These are phyloP conservation scores for Salvia hispanica DNA, from an alignment of 257 asterid species.

Conservation along the genomic window DNA sequence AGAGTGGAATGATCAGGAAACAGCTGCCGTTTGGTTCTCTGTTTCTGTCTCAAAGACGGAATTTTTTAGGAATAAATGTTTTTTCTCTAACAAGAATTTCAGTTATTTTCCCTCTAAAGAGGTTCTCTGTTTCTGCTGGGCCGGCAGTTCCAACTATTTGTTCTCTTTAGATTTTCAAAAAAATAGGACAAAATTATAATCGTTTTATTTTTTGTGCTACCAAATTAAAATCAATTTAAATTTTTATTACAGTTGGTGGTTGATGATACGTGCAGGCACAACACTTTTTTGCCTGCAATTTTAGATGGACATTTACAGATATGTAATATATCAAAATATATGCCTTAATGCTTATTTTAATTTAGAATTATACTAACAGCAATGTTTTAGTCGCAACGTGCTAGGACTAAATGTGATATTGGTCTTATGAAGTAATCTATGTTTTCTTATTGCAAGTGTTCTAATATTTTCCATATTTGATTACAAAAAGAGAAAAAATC, in stretches of 20 bases:
- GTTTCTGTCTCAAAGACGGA: constrained; percentile 37
- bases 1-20: constrained; percentile 39
- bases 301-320: neutral
- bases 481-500: no score
- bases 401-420: neutral
- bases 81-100: constrained; percentile 28
- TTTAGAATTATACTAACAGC: neutral
- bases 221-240: neutral
- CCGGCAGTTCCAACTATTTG: constrained; percentile 31
- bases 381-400: neutral
- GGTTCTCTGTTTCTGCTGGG: constrained; percentile 20
- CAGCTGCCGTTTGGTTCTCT: constrained; percentile 41
- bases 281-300: neutral
- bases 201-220: neutral
- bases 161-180: neutral
- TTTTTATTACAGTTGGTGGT: neutral
- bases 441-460: no score
- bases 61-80: constrained; percentile 36
- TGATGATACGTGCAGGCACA: constrained; percentile 35
- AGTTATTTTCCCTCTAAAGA: constrained; percentile 28
- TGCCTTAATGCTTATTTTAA: neutral
- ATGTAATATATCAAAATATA: neutral
- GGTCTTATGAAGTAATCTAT: no score
- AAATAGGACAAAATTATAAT: neutral
- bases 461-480: no score